phyloP scores from a whole-genome alignment of 768 basidiomycete species.

The Leccinum variicolor region DNA sequence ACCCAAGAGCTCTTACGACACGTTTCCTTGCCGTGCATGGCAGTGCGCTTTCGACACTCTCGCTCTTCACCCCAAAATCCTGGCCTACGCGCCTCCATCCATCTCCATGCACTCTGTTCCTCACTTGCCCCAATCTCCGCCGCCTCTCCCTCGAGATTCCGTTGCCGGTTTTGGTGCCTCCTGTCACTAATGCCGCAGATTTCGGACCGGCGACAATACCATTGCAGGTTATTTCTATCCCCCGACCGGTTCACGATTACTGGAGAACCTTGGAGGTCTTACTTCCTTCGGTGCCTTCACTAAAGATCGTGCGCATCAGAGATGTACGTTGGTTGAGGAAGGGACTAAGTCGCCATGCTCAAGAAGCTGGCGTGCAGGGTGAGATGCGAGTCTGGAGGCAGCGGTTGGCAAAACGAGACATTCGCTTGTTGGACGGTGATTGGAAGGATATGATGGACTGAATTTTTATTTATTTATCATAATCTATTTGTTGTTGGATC shows the following conservation, averaged over 20 bases:
- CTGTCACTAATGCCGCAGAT: conserved; percentile 9
- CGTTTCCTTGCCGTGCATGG: conserved; percentile 63
- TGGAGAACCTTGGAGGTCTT: conserved; percentile 53
- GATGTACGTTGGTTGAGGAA: conserved; percentile 72
- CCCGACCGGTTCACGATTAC: conserved; percentile 63
- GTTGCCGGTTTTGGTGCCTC: conserved; percentile 47
- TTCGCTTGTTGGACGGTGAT: conserved; percentile 67
- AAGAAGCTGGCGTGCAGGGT: conserved; percentile 74
- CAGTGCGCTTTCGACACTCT: conserved; percentile 51
- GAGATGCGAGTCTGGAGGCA: conserved; percentile 75
- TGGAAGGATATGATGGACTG: conserved; percentile 52
- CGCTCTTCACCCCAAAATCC: conserved; percentile 65
- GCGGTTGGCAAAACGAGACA: conserved; percentile 52
- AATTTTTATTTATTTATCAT: not conserved
- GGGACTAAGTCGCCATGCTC: conserved; percentile 63
- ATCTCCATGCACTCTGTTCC: conserved; percentile 47
- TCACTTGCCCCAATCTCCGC: conserved; percentile 50
- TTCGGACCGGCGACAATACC: conserved; percentile 32
- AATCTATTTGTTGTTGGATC: conserved; percentile 5
- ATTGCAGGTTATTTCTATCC: conserved; percentile 68
- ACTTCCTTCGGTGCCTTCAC: conserved; percentile 53
- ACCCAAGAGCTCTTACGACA: conserved; percentile 54
- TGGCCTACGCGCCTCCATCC: conserved; percentile 62
- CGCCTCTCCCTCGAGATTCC: conserved; percentile 74
- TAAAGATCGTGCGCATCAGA: conserved; percentile 55